Evolutionary conservation across 176 grass and related monocot species (phyloP), one percentile per base, ranked within the genome.

Genomic region (Urochloa ruziziensis): DNA sequence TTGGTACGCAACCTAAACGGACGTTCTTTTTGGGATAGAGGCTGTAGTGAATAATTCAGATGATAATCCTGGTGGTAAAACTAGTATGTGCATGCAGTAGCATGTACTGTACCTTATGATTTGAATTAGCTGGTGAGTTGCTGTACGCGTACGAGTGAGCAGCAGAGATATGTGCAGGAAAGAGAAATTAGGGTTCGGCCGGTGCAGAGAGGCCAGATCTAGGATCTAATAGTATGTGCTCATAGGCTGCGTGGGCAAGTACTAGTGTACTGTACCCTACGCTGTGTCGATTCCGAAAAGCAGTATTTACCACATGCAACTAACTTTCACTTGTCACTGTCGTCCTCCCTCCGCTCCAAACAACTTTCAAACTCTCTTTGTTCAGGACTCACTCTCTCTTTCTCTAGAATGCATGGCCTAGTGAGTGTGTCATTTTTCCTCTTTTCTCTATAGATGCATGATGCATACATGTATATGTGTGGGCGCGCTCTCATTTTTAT

Each of bases 291-390:
- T 65, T 71, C 72, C 42, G 37, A 63, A 77, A 58, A 36, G 34
- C 67, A 78, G 70, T 18, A 75, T 73, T 86, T 60, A 83, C 59
- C 73, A 42, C 67, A 83, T 73, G 73, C 73, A 83, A 67, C 47
- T 59, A 82, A 73, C 79, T 83, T 90, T 83, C 79, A 78, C 83
- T 90, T 65, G 83, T 86, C 83, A 86, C 21, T 75, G 56, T 19
- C 29, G 24, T 16, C 66, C 27, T 27, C 27, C 64, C 54, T 57
- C 51, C 40, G 25, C 16, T 68, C 77, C 68, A 75, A 74, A 74
- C 75, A 39, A 67, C 59, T 89, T 80, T 89, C 82, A 80, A 80
- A 67, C 54, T 35, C 54, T 44, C 80, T 48, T 30, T n/a, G n/a
- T n/a, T n/a, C n/a, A n/a, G n/a, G n/a, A n/a, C 48, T 19, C 48